Evolutionary conservation across 139 green algal genomes (phyloP).

Genomic region (Coelastrella sp.): DNA sequence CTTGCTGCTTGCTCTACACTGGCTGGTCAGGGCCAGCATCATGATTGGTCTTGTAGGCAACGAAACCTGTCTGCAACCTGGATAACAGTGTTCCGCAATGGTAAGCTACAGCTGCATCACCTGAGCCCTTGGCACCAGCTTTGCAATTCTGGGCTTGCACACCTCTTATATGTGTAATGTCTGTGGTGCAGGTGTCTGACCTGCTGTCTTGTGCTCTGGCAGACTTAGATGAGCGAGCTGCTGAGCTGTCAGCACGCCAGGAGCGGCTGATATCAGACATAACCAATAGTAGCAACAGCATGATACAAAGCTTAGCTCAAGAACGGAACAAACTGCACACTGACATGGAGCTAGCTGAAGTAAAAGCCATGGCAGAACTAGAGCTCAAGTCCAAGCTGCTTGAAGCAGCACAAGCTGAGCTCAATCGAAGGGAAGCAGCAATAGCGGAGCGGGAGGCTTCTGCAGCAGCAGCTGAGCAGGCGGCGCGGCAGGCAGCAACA

Average conservation of each 20-base stretch:
- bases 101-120: too few species aligned
- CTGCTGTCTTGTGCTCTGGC: constrained; percentile 13
- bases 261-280: constrained; percentile 32
- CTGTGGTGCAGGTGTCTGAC: constrained; percentile 26
- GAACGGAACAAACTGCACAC: constrained; percentile 42
- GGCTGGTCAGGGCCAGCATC: too few species aligned
- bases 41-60: too few species aligned
- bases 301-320: neutral
- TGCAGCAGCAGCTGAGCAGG: neutral
- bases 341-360: constrained; percentile 48
- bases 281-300: constrained; percentile 38
- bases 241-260: constrained; percentile 34
- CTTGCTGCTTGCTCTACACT: too few species aligned
- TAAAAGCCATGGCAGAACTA: constrained; percentile 34
- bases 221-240: constrained; percentile 44
- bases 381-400: constrained; percentile 41
- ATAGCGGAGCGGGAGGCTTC: constrained; percentile 1
- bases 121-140: too few species aligned
- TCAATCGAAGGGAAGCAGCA: constrained; percentile 21
- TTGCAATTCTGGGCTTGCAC: too few species aligned
- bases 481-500: neutral
- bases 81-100: too few species aligned
- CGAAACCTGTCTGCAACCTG: too few species aligned
- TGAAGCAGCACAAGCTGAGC: constrained; percentile 34
- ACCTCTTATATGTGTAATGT: neutral